Evolutionary conservation across 306 rosid genomes (phyloP).

Genomic region (Dicorynia guianensis): DNA sequence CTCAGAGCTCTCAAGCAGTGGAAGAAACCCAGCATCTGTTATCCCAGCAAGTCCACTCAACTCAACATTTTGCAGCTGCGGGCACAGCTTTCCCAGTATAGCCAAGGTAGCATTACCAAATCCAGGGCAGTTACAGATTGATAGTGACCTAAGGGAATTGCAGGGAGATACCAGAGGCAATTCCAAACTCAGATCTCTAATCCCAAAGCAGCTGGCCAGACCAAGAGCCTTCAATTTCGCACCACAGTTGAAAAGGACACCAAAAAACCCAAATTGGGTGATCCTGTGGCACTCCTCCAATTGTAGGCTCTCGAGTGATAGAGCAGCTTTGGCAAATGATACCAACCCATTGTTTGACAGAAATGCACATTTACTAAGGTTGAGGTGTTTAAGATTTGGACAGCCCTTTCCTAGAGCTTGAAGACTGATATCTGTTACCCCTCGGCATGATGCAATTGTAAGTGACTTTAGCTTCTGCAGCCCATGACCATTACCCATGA

Average conservation of each 20-base stretch:
- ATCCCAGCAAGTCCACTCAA: constrained; percentile 74
- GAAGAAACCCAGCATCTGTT: constrained; percentile 74
- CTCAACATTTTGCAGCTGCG: constrained; percentile 71
- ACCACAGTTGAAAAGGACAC: constrained; percentile 70
- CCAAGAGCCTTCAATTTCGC: constrained; percentile 73
- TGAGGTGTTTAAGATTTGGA: constrained; percentile 77
- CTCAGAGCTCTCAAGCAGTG: constrained; percentile 65
- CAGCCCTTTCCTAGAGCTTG: constrained; percentile 84
- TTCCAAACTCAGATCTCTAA: constrained; percentile 60
- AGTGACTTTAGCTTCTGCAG: constrained; percentile 81
- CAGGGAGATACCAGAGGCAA: constrained; percentile 55
- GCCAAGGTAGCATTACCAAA: constrained; percentile 74
- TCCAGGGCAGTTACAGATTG: constrained; percentile 81
- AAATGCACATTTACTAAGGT: constrained; percentile 65
- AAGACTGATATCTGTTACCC: constrained; percentile 78
- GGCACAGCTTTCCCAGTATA: constrained; percentile 74
- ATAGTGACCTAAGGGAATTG: constrained; percentile 62
- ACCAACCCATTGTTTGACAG: constrained; percentile 82
- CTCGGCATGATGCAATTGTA: constrained; percentile 70
- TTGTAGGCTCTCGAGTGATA: constrained; percentile 76
- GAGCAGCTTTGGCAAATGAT: constrained; percentile 71
- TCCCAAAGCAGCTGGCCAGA: constrained; percentile 77
- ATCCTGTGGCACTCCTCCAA: constrained; percentile 94
- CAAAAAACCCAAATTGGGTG: constrained; percentile 81
- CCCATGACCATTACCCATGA: constrained; percentile 86